Base-by-base conservation (phyloP, 2,329 filamentous ascomycete species). In the Fusarium setosum region DNA sequence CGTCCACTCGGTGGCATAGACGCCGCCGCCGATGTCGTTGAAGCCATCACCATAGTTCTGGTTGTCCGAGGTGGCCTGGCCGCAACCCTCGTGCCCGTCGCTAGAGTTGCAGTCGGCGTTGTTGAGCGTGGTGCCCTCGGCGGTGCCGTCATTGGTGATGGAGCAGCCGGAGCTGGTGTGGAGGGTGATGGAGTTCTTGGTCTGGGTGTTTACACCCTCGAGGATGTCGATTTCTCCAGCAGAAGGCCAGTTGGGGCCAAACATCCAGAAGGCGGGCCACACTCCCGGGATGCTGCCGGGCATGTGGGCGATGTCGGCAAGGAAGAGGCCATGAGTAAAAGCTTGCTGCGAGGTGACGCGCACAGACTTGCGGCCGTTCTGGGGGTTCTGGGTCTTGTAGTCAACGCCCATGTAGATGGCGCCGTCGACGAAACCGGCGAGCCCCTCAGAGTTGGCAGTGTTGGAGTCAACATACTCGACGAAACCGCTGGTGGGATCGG, bases 1-100 rank as follows among this genome's bases (percentile, higher is more conserved):
- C 3, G 90, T 93, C 92, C 94, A 97, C 76, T 94, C 89, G 56
- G 90, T 87, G 31, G 88, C 91, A 71, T 91, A 94, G 42, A 94
- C 83, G 35, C 91, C 92, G 21, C 92, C 92, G 10, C 85, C 84
- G 29, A 79, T 84, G 21, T 80, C 80, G 77, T 96, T 96, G 82
- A 96, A 94, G 7, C 85, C 87, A 23, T 86, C 80, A 13, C 91
- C 91, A 68, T 89, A 92, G 67, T 84, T 86, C 41, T 81, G 75
- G 48, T 83, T 82, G 69, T 85, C 80, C 23, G 77, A 70, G 2
- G 85, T 85, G 11, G 75, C 69, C 65, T 90, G 82, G 9, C 82
- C 79, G 74, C 92, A 94, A 59, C 92, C 92, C 3, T 77, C 74
- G 70, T 83, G 84, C 58, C 76, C 87, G 20, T 78, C 74, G 35